These are phyloP conservation scores for Phytophthora colocasiae DNA, from an alignment of 352 stramenopile species.

Conservation along the genomic window DNA sequence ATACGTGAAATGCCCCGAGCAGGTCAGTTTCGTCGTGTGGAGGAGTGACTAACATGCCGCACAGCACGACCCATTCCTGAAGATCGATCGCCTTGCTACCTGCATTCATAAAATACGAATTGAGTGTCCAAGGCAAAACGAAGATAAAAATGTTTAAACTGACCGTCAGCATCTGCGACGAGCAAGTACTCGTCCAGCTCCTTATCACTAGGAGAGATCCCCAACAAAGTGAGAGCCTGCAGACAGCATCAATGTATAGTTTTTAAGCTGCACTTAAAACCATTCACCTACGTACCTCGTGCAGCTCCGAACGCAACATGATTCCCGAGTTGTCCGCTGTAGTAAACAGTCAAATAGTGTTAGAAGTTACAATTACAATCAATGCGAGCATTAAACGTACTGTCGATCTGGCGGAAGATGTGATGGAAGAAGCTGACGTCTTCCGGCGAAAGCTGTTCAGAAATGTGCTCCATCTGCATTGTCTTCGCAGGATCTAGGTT, in stretches of 20 bases:
- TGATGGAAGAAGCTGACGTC: slow-evolving; percentile 73
- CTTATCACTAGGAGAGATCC: slow-evolving; percentile 67
- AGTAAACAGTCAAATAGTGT: not conserved
- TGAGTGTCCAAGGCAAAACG: not conserved
- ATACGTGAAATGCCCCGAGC: slow-evolving; percentile 62
- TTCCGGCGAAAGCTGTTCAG: slow-evolving; percentile 56
- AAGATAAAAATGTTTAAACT: not conserved
- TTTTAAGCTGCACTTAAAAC: not conserved
- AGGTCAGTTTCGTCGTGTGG: slow-evolving; percentile 60
- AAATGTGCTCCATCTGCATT: slow-evolving; percentile 65
- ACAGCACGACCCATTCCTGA: slow-evolving; percentile 75
- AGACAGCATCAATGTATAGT: not conserved
- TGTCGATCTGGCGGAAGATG: slow-evolving; percentile 77
- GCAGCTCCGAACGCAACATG: slow-evolving; percentile 71
- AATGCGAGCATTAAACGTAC: too few species aligned
- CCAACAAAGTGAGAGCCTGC: slow-evolving; percentile 59
- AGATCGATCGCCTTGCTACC: slow-evolving; percentile 74
- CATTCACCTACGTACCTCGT: slow-evolving; percentile 39
- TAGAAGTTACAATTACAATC: too few species aligned
- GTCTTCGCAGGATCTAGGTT: slow-evolving; percentile 71
- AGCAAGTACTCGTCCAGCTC: slow-evolving; percentile 74
- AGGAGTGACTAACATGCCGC: slow-evolving; percentile 63
- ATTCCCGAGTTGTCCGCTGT: slow-evolving; percentile 65
- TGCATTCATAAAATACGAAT: slow-evolving; percentile 1
- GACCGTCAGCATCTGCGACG: slow-evolving; percentile 63